Base-by-base conservation (phyloP, 352 stramenopile species). In the Peronospora belbahrii region DNA sequence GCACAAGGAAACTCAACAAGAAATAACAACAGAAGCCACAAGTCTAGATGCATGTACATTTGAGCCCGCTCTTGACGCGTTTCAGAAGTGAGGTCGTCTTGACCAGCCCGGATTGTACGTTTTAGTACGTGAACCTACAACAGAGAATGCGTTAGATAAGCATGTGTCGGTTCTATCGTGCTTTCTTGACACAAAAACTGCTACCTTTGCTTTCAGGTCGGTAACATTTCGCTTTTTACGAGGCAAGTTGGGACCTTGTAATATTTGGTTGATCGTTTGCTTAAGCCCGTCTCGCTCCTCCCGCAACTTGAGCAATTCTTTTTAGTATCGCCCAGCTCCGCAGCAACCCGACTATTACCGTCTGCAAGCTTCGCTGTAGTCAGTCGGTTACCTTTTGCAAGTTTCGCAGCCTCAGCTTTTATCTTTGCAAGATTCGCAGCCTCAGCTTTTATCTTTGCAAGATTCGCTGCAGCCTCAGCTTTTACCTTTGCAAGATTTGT, bases 121-220 rank as follows among this genome's bases (percentile, higher is more conserved):
- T 48, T 36, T 4, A 62, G 28, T 9, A 33, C 14, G 10, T 43
- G 10, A 20, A 62, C 39, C 52, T 67, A 35, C 13, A 41, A 18
- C 11, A 45, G 14, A 15, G 11, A 17, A 11, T 24, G 14, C 18
- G 24, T 52, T 24, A 56, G 41, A 40, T 9, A 53, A 19, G 0
- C 23, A 42, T n/a, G 7, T 46, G 15, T 23, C 24, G 9, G 10
- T 14, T 17, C 13, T 14, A 14, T 32, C 1, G 1, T 32, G 4
- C 13, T 27, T 4, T 6, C 6, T 10, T 41, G 4, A 39, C 3
- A 52, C 0, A n/a, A 13, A 20, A 33, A n/a, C n/a, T n/a, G n/a
- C n/a, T 52, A 68, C 59, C 54, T 51, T 41, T 8, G 33, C 32
- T 2, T 54, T 18, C 18, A 67, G 42, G 3, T 64, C 59, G 10